phyloP scores from a whole-genome alignment of 2,329 filamentous ascomycete species.

The Penicillium oxalicum region DNA sequence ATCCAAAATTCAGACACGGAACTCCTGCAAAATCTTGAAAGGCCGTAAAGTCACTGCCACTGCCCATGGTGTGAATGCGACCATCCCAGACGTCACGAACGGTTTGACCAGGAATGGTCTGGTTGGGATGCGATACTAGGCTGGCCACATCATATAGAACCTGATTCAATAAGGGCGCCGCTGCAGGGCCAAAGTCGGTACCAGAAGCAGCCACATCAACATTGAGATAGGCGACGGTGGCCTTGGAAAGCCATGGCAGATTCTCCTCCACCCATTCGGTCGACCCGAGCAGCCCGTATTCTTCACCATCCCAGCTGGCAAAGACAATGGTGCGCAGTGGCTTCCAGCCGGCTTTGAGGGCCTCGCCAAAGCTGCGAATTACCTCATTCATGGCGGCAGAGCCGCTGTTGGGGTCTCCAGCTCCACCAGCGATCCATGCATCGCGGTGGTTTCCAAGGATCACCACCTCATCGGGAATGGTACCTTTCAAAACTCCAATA shows the following conservation, averaged over 20 bases:
- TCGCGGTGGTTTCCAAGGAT: conserved; percentile 90
- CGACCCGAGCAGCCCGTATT: conserved; percentile 78
- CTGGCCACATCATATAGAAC: conserved; percentile 62
- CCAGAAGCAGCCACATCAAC: conserved; percentile 70
- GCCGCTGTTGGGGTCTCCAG: conserved; percentile 75
- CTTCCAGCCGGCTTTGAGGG: conserved; percentile 69
- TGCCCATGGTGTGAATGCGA: conserved; percentile 60
- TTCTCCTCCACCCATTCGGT: conserved; percentile 94
- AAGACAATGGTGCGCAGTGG: conserved; percentile 87
- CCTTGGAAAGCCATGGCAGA: conserved; percentile 67
- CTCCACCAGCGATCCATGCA: conserved; percentile 82
- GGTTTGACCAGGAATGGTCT: conserved; percentile 63
- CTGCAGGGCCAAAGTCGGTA: conserved; percentile 56
- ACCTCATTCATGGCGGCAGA: conserved; percentile 75
- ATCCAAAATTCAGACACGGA: conserved; percentile 59
- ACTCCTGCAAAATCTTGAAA: conserved; percentile 69
- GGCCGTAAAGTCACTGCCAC: conserved; percentile 67
- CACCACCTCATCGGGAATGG: conserved; percentile 75
- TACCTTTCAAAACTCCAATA: conserved; percentile 86
- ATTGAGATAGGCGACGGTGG: conserved; percentile 78
- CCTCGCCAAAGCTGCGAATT: conserved; percentile 66
- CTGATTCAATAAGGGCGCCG: conserved; percentile 70
- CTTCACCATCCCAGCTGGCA: conserved; percentile 76
- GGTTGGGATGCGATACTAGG: conserved; percentile 65
- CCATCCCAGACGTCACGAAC: conserved; percentile 63